Percentiles rank a stretch among this genome's conserved stretches.
phyloP scores from a whole-genome alignment of 192 early-diverging fungal genomes.

The Mortierella hygrophila region DNA sequence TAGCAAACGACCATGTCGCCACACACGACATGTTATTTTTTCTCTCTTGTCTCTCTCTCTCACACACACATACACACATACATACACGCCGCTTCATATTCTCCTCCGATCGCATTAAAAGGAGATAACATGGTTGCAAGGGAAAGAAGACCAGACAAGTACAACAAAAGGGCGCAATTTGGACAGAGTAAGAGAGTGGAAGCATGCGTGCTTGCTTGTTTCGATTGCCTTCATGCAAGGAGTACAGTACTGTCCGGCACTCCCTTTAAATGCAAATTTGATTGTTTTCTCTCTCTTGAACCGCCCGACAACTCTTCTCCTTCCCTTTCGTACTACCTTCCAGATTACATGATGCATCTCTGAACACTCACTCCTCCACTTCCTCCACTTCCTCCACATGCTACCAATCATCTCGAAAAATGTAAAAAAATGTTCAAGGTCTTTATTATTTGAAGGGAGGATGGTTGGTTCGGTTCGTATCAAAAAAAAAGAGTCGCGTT shows the following conservation, averaged over 20 bases:
- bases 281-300: neutral
- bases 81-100: neutral
- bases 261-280: too few species aligned
- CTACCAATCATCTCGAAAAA: neutral
- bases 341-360: neutral
- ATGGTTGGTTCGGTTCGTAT: neutral
- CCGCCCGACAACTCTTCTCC: neutral
- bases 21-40: neutral
- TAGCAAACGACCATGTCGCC: too few species aligned
- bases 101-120: neutral
- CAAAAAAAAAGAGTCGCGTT: constrained; percentile 3
- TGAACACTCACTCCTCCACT: neutral
- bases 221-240: neutral
- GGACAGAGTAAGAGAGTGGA: neutral
- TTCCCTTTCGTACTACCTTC: neutral
- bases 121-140: neutral
- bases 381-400: too few species aligned
- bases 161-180: neutral
- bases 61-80: too few species aligned
- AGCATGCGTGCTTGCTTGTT: neutral
- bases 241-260: neutral
- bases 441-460: neutral
- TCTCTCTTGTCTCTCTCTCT: neutral
- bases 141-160: neutral
- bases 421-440: too few species aligned